Percentiles rank a stretch among this genome's conserved stretches.
Evolutionary conservation across 345 rosid species (phyloP).

Genomic region (Geranium rotundifolium): DNA sequence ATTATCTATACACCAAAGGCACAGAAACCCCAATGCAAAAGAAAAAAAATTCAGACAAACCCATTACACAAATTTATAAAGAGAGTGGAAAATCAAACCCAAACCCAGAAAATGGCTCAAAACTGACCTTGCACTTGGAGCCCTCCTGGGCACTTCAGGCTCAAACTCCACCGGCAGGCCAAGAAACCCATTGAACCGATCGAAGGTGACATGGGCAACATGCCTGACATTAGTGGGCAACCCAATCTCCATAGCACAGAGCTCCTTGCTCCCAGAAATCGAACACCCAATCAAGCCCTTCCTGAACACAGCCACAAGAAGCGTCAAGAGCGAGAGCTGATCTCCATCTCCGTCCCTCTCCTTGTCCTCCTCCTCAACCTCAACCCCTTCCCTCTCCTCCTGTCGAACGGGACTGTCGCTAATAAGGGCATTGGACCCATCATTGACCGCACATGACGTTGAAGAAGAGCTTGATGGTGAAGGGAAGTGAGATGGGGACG

Average conservation of each 20-base stretch:
- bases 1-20: too few relatives aligned
- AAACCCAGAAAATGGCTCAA: not conserved
- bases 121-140: slow-evolving; percentile 92
- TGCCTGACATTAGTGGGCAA: slow-evolving; percentile 88
- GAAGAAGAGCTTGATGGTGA: slow-evolving; percentile 81
- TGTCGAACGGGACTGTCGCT: slow-evolving; percentile 12
- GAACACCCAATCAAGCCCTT: slow-evolving; percentile 70
- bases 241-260: slow-evolving; percentile 89
- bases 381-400: slow-evolving; percentile 22
- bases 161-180: slow-evolving; percentile 98
- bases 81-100: not conserved
- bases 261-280: slow-evolving; percentile 30
- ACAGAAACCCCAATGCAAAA: too few relatives aligned
- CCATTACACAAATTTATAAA: not conserved
- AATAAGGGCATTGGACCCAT: slow-evolving; percentile 31
- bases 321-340: slow-evolving; percentile 51
- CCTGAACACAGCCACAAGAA: slow-evolving; percentile 61
- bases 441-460: slow-evolving; percentile 37
- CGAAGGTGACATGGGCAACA: slow-evolving; percentile 98
- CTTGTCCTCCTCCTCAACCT: slow-evolving; percentile 10
- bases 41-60: not conserved
- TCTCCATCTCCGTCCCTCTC: slow-evolving; percentile 23
- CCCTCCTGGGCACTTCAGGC: slow-evolving; percentile 86
- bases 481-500: slow-evolving; percentile 69
- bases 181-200: slow-evolving; percentile 92